Conservation (phyloP, 257 asterid species). For the Salvia miltiorrhiza region DNA sequence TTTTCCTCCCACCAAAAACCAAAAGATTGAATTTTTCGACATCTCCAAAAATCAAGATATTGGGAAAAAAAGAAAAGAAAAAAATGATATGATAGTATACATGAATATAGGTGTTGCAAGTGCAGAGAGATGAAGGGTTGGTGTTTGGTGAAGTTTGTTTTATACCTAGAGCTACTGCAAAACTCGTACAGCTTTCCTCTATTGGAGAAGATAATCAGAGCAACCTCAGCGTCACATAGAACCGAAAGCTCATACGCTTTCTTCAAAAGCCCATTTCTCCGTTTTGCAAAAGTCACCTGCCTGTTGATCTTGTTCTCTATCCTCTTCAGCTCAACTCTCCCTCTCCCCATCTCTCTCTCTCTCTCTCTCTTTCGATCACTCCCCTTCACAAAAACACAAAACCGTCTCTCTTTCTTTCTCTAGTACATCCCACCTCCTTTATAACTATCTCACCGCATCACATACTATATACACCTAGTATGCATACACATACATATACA, state of each 20-base stretch:
- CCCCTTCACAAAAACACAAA: constrained; percentile 20
- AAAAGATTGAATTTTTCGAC: constrained; percentile 14
- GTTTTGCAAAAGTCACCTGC: constrained; percentile 35
- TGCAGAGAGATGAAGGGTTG: not conserved
- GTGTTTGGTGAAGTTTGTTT: constrained; percentile 24
- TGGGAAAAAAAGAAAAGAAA: not conserved
- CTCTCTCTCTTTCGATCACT: constrained; percentile 15
- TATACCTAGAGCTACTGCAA: constrained; percentile 82
- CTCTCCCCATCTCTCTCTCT: constrained; percentile 60
- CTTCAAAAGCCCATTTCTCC: constrained; percentile 79
- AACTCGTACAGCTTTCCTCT: constrained; percentile 86
- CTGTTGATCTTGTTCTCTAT: constrained; percentile 41
- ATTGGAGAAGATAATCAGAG: constrained; percentile 85
- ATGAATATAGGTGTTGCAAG: constrained; percentile 13
- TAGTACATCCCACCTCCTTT: constrained; percentile 24
- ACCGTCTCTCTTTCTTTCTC: constrained; percentile 18
- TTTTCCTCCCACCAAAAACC: not conserved
- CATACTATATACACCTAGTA: constrained; percentile 19
- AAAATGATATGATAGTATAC: no score
- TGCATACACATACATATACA: constrained; percentile 19
- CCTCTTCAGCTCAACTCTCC: constrained; percentile 85
- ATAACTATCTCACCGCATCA: constrained; percentile 23
- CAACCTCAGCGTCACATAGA: constrained; percentile 79
- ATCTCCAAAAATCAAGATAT: constrained; percentile 17
- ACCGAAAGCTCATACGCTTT: constrained; percentile 84